Conservation (phyloP, 176 grass and related monocot species). For the Alloteropsis semialata region DNA sequence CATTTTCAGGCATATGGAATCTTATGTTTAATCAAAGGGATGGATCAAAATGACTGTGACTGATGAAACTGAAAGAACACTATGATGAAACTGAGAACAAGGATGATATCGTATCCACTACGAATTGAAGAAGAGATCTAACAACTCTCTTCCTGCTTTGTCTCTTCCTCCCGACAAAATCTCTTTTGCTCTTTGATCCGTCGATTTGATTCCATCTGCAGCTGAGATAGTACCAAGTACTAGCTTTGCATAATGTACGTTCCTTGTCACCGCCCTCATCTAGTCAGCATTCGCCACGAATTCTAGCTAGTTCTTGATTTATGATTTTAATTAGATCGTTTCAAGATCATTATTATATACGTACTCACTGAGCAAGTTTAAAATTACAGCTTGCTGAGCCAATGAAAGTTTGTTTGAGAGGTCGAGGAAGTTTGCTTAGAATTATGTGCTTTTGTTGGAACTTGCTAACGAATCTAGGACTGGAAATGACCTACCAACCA, state of each 20-base stretch:
- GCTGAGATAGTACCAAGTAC: background rate
- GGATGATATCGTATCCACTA: background rate
- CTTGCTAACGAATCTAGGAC: conserved; percentile 56
- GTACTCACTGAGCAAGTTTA: background rate
- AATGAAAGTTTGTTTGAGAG: conserved; percentile 20
- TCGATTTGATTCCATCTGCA: conserved; percentile 37
- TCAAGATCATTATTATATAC: background rate
- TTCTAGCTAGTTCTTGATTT: background rate
- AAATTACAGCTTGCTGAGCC: background rate
- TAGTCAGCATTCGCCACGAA: conserved; percentile 13
- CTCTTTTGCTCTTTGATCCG: conserved; percentile 33
- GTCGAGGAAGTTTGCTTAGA: conserved; percentile 38
- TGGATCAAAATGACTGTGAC: conserved; percentile 10
- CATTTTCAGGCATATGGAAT: conserved; percentile 37
- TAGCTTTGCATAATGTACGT: background rate
- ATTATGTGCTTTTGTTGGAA: conserved; percentile 52
- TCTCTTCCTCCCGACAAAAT: conserved; percentile 43
- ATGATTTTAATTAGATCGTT: background rate
- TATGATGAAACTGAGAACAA: conserved; percentile 2
- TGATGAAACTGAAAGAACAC: conserved; percentile 16
- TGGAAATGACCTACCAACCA: conserved; percentile 28
- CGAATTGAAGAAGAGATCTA: conserved; percentile 15
- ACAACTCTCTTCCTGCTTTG: background rate
- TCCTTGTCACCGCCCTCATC: conserved; percentile 14
- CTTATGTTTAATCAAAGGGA: conserved; percentile 37